Percentiles rank a stretch among this genome's conserved stretches.
Conservation (phyloP, 2,329 filamentous ascomycete species). For the Xylaria sp. region DNA sequence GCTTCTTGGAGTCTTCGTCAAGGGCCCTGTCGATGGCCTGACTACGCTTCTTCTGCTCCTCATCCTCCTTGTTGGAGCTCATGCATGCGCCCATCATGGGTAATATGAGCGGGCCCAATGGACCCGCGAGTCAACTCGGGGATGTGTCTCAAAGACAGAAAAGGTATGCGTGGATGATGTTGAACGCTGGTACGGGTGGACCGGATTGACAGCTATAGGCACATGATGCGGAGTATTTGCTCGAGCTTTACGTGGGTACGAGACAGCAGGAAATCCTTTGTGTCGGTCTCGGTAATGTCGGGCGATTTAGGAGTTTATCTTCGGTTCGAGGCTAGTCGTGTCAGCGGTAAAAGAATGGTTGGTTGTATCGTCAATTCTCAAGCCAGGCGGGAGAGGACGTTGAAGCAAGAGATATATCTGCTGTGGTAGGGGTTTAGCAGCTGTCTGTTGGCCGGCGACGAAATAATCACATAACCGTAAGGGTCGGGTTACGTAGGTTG, state of each 20-base stretch:
- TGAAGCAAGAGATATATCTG: conserved; percentile 5
- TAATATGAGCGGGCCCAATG: conserved; percentile 28
- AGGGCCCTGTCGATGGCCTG: conserved; percentile 93
- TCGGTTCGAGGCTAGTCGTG: conserved; percentile 16
- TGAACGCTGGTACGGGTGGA: conserved; percentile 24
- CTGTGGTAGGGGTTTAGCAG: conserved; percentile 5
- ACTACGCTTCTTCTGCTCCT: conserved; percentile 94
- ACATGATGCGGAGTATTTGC: conserved; percentile 26
- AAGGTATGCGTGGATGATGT: conserved; percentile 11
- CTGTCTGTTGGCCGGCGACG: neutral
- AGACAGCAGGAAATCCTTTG: conserved; percentile 13
- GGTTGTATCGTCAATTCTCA: conserved; percentile 22
- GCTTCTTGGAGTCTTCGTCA: conserved; percentile 91
- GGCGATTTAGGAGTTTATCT: neutral
- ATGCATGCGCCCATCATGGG: conserved; percentile 87
- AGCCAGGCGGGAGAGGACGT: neutral
- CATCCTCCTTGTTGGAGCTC: conserved; percentile 86
- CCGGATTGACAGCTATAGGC: conserved; percentile 29
- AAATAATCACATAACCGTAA: neutral
- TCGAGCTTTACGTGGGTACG: conserved; percentile 8
- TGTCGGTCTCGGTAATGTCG: conserved; percentile 19
- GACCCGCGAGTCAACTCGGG: conserved; percentile 28
- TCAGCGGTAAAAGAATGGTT: conserved; percentile 19
- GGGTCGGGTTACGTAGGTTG: conserved; percentile 12
- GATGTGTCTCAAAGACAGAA: neutral